Base-by-base conservation (phyloP, 257 asterid genomes). In the Jasminum sambac region DNA sequence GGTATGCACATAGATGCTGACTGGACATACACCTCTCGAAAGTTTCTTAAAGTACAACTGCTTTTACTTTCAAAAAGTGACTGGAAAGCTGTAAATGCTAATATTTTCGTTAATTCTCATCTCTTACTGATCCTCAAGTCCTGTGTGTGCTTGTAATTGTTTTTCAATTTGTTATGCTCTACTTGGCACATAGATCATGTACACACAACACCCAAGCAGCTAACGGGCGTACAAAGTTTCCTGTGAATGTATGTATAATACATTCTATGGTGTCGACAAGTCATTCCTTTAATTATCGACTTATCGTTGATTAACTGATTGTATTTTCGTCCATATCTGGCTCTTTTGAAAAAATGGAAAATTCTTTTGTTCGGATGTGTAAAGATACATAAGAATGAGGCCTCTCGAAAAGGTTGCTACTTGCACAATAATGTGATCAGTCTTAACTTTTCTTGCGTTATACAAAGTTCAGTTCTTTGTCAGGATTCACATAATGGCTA, bases 21-120 rank as follows among this genome's bases (percentile, higher is more conserved):
- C 11, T 34, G 14, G 14, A 55, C 55, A 13, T 39, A 26, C 63
- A n/a, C 63, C 24, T 36, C 24, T 42, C 23, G 30, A 30, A 48
- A 68, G 70, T 46, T 55, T 72, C 42, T 61, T 52, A 23, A 37
- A 13, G 46, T 25, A n/a, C 57, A 12, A 26, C 25, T 37, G 9
- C 5, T 46, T 66, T 44, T 63, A 52, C 14, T 46, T 19, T 30
- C 39, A 74, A 36, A 66, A 74, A 64, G n/a, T n/a, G 25, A 50
- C 24, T 0, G 25, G 37, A 67, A 64, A 58, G 55, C 55, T 6
- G 12, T 57, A 70, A 39, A 42, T 69, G 17, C 42, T 23, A 17
- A 61, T 40, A 26, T 67, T 36, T 64, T 24, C 46, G 63, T 13
- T 59, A 57, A 21, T 70, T 57, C 30, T 21, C 69, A 50, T 50